Evolutionary conservation across 2,329 filamentous ascomycete species (phyloP).

Genomic region (Paraconiothyrium brasiliense): DNA sequence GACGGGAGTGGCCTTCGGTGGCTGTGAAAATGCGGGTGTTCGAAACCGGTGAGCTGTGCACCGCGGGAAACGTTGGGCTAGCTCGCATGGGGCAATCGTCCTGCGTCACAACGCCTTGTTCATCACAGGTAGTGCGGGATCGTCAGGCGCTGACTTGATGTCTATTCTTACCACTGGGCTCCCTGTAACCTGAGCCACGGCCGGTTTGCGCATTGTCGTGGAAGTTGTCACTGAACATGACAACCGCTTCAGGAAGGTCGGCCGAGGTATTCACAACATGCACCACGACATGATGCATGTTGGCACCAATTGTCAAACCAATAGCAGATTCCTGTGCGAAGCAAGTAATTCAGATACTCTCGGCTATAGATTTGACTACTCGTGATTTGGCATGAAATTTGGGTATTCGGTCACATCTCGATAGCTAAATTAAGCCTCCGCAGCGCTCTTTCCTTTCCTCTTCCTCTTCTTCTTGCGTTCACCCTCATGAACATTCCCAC

Average conservation of each 20-base stretch:
- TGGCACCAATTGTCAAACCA: no score
- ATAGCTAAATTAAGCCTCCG: neutral
- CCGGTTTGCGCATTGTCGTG: conserved; percentile 5
- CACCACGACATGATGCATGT: neutral
- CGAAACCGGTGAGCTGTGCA: conserved; percentile 17
- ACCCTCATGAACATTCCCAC: conserved; percentile 28
- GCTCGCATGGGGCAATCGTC: neutral
- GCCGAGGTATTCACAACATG: neutral
- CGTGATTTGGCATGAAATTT: neutral
- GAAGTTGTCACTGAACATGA: neutral
- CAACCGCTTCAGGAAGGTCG: neutral
- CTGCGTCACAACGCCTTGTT: conserved; percentile 4
- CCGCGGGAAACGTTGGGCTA: conserved; percentile 10
- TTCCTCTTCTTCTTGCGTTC: conserved; percentile 37
- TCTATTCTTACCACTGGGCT: neutral
- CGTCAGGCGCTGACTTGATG: neutral
- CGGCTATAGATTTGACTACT: neutral
- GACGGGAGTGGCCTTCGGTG: conserved; percentile 14
- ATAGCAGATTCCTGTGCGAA: no score
- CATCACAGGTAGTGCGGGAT: neutral
- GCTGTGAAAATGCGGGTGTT: conserved; percentile 7
- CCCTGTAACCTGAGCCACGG: neutral
- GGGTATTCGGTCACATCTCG: neutral
- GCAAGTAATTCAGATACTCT: no score
- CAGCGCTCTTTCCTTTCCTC: conserved; percentile 31